A percentile compares a stretch with the other conserved stretches of the same genome.
phyloP scores from a whole-genome alignment of 116 monocot genomes.

The Thalassia testudinum region DNA sequence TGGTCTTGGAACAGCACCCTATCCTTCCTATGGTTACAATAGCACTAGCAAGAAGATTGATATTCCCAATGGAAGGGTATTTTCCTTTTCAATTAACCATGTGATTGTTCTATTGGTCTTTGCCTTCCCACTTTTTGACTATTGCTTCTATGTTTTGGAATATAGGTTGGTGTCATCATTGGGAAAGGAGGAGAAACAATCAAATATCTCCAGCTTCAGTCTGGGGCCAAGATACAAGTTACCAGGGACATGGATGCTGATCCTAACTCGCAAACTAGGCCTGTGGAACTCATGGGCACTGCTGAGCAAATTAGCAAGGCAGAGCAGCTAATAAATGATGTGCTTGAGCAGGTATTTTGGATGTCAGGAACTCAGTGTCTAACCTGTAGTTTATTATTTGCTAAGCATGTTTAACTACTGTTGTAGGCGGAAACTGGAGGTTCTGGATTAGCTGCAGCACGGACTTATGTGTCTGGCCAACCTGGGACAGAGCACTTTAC shows the following conservation, averaged over 20 bases:
- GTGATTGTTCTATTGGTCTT: too few species aligned
- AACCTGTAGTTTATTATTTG: not conserved
- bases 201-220: conserved; percentile 77
- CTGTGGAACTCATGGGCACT: conserved; percentile 63
- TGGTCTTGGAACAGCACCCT: not conserved
- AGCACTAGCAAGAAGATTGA: conserved; percentile 85
- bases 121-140: too few species aligned
- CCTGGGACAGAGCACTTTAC: conserved; percentile 37
- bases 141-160: too few species aligned
- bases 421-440: conserved; percentile 68
- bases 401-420: not conserved
- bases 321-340: conserved; percentile 54
- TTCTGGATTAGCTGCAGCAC: conserved; percentile 34
- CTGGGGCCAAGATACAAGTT: conserved; percentile 92
- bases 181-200: conserved; percentile 95
- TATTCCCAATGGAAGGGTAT: conserved; percentile 87
- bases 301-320: conserved; percentile 55
- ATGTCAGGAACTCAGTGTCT: too few species aligned
- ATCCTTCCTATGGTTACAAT: conserved; percentile 36
- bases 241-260: conserved; percentile 82
- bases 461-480: conserved; percentile 24
- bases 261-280: conserved; percentile 55
- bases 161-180: conserved; percentile 93
- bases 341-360: conserved; percentile 40
- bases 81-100: too few species aligned